Evolutionary conservation across 208 protist species (phyloP).

Genomic region (Leishmania guyanensis): DNA sequence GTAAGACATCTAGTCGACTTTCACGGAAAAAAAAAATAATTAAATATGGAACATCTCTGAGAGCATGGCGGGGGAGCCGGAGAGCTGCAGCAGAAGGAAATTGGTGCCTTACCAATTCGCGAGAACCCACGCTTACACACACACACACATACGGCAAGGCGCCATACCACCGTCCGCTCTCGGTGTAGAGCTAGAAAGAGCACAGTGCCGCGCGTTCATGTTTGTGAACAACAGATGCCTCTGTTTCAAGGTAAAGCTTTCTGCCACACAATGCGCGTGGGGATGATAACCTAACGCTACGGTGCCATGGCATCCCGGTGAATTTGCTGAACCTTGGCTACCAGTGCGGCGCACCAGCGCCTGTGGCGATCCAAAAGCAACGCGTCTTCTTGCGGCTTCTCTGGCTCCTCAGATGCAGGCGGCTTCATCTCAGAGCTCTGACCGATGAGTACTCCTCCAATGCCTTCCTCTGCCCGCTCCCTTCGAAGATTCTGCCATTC

Average conservation of each 20-base stretch:
- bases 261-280: background rate
- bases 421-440: background rate
- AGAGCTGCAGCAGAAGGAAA: background rate
- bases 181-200: background rate
- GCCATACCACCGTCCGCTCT: background rate
- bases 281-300: background rate
- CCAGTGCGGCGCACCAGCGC: conserved; percentile 43
- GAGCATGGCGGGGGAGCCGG: background rate
- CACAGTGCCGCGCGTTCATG: background rate
- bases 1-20: background rate
- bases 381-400: conserved; percentile 35
- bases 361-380: conserved; percentile 43
- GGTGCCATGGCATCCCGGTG: conserved; percentile 5
- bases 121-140: background rate
- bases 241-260: background rate
- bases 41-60: background rate
- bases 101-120: background rate
- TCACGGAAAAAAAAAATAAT: background rate
- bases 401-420: conserved; percentile 1
- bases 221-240: background rate
- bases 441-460: background rate
- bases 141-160: background rate
- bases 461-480: conserved; percentile 19
- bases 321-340: conserved; percentile 39
- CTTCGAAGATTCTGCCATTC: conserved; percentile 28